A percentile compares a stretch with the other conserved stretches of the same genome.
Evolutionary conservation across 2,329 filamentous ascomycete genomes (phyloP).

Genomic region (Cryphonectria japonica): DNA sequence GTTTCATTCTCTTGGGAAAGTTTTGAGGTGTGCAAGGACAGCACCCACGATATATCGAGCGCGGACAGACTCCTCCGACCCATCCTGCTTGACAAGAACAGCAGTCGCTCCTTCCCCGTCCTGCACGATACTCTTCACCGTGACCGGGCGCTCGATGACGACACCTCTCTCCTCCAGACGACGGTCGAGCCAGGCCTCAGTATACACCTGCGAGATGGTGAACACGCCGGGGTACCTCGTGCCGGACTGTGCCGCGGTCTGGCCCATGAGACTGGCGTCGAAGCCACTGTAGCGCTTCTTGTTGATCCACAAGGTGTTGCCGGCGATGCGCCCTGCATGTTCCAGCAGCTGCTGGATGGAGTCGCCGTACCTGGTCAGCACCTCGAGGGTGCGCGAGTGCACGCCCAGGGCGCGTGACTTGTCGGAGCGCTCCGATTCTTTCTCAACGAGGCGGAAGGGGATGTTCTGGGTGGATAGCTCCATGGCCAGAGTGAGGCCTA

Average conservation of each 20-base stretch:
- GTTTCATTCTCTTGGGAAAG: background rate
- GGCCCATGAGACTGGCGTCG: conserved; percentile 16
- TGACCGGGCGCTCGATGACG: conserved; percentile 37
- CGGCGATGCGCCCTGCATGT: conserved; percentile 42
- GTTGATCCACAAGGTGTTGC: conserved; percentile 44
- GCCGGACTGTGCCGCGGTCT: conserved; percentile 27
- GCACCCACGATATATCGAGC: conserved; percentile 41
- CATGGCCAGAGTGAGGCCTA: conserved; percentile 47
- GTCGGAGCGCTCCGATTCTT: conserved; percentile 38
- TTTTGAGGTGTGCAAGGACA: background rate
- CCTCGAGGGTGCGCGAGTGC: conserved; percentile 54
- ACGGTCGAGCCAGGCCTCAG: conserved; percentile 40
- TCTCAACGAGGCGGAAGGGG: conserved; percentile 46
- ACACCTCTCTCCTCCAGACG: conserved; percentile 35
- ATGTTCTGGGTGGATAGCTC: conserved; percentile 41
- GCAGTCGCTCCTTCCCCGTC: conserved; percentile 37
- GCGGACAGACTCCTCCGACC: conserved; percentile 35
- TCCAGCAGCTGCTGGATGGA: conserved; percentile 42
- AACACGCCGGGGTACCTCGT: conserved; percentile 39
- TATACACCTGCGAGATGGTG: conserved; percentile 41
- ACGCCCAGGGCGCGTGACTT: conserved; percentile 49
- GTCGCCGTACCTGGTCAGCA: conserved; percentile 50
- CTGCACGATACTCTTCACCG: conserved; percentile 37
- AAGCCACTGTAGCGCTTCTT: conserved; percentile 30
- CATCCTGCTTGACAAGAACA: conserved; percentile 31